These are phyloP conservation scores for Leccinellum albellum DNA, from an alignment of 768 basidiomycete genomes.

Conservation along the genomic window DNA sequence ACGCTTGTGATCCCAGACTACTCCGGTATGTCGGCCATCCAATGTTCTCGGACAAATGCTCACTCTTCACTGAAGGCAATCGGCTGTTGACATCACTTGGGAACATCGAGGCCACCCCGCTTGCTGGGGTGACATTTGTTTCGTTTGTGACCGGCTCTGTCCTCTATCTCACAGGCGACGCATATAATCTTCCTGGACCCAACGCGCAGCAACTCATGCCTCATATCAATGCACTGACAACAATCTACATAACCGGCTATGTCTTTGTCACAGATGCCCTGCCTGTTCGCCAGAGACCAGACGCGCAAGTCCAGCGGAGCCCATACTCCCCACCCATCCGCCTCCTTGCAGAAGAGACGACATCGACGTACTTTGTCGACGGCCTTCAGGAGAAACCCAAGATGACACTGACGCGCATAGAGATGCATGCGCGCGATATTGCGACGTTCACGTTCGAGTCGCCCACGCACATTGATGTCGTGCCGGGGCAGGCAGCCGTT, in stretches of 20 bases:
- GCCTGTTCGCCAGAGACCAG: slow-evolving; percentile 46
- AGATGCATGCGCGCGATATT: slow-evolving; percentile 43
- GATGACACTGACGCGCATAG: slow-evolving; percentile 34
- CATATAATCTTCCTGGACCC: slow-evolving; percentile 45
- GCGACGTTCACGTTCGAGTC: slow-evolving; percentile 54
- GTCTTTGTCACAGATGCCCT: slow-evolving; percentile 51
- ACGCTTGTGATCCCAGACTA: slow-evolving; percentile 61
- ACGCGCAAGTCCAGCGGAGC: slow-evolving; percentile 32
- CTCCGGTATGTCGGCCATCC: slow-evolving; percentile 36
- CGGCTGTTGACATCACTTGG: slow-evolving; percentile 60
- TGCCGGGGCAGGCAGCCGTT: slow-evolving; percentile 51
- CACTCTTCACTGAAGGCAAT: slow-evolving; percentile 41
- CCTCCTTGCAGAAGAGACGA: slow-evolving; percentile 48
- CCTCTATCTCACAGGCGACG: slow-evolving; percentile 63
- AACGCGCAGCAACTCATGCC: slow-evolving; percentile 50
- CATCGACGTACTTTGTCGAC: slow-evolving; percentile 27
- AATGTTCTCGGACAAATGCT: background rate
- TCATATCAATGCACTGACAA: slow-evolving; percentile 48
- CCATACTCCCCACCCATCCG: slow-evolving; percentile 61
- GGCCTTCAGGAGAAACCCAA: slow-evolving; percentile 19
- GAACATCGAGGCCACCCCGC: slow-evolving; percentile 56
- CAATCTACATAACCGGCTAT: slow-evolving; percentile 49
- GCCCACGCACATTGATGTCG: slow-evolving; percentile 31
- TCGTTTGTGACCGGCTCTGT: slow-evolving; percentile 53
- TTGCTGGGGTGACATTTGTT: slow-evolving; percentile 54